These are phyloP conservation scores for Tricholoma saponaceum DNA, from an alignment of 768 basidiomycete genomes.

Conservation along the genomic window DNA sequence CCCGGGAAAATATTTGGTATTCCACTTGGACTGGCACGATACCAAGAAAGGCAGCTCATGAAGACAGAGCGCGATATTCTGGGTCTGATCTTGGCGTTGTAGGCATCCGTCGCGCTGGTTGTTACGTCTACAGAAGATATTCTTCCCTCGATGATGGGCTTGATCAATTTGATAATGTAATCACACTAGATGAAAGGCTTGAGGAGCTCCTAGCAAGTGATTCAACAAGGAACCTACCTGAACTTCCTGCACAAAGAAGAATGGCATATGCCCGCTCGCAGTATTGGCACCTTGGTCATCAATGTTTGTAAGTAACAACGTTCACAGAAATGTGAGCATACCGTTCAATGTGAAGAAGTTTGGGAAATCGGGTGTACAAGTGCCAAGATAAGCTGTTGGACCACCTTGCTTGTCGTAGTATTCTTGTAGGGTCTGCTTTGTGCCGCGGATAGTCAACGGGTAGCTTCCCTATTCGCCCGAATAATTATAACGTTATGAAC, in stretches of 20 bases:
- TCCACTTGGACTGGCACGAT: constrained; percentile 33
- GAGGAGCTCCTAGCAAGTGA: not conserved
- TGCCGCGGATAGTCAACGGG: constrained; percentile 29
- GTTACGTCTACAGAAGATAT: constrained; percentile 15
- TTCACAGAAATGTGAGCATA: constrained; percentile 9
- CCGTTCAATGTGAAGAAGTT: constrained; percentile 41
- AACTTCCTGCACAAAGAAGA: constrained; percentile 38
- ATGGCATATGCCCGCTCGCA: constrained; percentile 39
- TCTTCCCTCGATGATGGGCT: constrained; percentile 16
- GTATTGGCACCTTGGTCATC: constrained; percentile 37
- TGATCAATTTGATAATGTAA: constrained; percentile 29
- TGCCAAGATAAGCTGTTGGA: constrained; percentile 42
- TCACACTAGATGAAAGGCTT: constrained; percentile 24
- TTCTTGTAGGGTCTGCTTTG: constrained; percentile 29
- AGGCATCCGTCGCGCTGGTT: constrained; percentile 15
- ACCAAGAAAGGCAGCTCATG: constrained; percentile 36
- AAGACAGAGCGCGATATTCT: constrained; percentile 21
- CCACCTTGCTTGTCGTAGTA: constrained; percentile 36
- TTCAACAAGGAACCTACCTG: constrained; percentile 24
- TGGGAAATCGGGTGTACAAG: constrained; percentile 40
- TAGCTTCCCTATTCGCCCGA: constrained; percentile 23
- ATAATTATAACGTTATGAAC: not conserved
- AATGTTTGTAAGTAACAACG: not conserved
- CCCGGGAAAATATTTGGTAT: constrained; percentile 38
- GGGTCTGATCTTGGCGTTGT: constrained; percentile 18